Conservation (phyloP, 129 eudicot species). For the Pseudognaphalium luteoalbum region DNA sequence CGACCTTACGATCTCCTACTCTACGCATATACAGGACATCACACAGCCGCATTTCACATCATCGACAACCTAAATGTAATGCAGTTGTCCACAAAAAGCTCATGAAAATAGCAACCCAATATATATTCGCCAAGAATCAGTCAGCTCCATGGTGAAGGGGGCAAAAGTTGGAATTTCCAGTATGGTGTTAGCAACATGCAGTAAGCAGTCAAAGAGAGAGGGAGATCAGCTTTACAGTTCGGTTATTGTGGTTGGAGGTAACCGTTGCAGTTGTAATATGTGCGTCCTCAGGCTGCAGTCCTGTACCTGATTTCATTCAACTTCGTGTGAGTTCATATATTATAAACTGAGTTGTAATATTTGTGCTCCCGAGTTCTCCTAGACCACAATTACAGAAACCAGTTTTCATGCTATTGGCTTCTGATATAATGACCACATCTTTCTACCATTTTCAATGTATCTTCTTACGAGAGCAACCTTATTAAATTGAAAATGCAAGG, state of each 20-base stretch:
- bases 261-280: slow-evolving; percentile 46
- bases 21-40: slow-evolving; percentile 28
- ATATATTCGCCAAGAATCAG: slow-evolving; percentile 14
- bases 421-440: no score
- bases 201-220: slow-evolving; percentile 34
- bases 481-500: no score
- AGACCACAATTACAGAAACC: background rate
- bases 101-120: slow-evolving; percentile 20
- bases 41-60: slow-evolving; percentile 11
- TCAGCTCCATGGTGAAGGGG: slow-evolving; percentile 20
- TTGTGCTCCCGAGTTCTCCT: background rate
- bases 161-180: slow-evolving; percentile 34
- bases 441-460: no score
- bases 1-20: slow-evolving; percentile 20
- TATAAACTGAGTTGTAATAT: background rate
- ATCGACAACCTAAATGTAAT: background rate
- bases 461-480: no score
- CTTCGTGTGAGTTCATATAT: background rate
- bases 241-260: slow-evolving; percentile 29
- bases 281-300: slow-evolving; percentile 74
- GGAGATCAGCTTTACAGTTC: slow-evolving; percentile 30
- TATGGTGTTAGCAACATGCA: slow-evolving; percentile 33
- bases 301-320: slow-evolving; percentile 54
- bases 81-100: slow-evolving; percentile 15
- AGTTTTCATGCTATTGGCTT: background rate